Conservation (phyloP, 1,284 basidiomycete genomes). For the Boletellus dicymbophilus region DNA sequence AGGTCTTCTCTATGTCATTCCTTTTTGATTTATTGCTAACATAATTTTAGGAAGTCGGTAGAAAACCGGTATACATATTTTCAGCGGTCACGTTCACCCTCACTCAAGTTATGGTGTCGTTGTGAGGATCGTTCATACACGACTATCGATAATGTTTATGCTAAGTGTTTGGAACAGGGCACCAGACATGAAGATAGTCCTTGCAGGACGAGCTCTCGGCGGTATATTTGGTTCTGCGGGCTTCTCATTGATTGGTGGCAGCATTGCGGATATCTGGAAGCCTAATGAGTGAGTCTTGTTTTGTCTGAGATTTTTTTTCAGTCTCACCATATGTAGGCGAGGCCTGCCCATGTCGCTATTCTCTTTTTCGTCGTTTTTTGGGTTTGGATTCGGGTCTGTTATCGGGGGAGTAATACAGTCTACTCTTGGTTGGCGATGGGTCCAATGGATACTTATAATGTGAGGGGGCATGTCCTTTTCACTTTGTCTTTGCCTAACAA, state of each 20-base stretch:
- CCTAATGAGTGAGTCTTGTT: conserved; percentile 23
- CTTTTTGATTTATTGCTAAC: not conserved
- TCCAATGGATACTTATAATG: conserved; percentile 63
- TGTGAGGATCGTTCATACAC: conserved; percentile 34
- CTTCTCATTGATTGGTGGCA: conserved; percentile 61
- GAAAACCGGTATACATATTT: conserved; percentile 47
- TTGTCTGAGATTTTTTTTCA: not conserved
- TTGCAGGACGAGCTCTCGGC: conserved; percentile 23
- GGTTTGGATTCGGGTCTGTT: conserved; percentile 54
- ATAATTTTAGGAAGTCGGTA: conserved; percentile 41
- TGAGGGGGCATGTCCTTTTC: conserved; percentile 22
- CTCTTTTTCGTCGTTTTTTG: conserved; percentile 45
- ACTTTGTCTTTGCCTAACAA: not conserved
- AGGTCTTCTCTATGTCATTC: conserved; percentile 25
- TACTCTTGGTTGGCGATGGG: conserved; percentile 64
- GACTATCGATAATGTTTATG: not conserved
- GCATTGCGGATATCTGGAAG: conserved; percentile 49
- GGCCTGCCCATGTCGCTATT: conserved; percentile 60
- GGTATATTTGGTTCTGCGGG: conserved; percentile 47
- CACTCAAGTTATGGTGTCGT: conserved; percentile 38
- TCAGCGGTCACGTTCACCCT: conserved; percentile 40
- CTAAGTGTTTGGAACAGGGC: conserved; percentile 18
- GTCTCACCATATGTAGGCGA: conserved; percentile 36
- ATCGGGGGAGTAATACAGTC: conserved; percentile 58
- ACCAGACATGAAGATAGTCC: conserved; percentile 26